Conservation (phyloP, 495 filamentous ascomycete species). For the Neurospora sp. region DNA sequence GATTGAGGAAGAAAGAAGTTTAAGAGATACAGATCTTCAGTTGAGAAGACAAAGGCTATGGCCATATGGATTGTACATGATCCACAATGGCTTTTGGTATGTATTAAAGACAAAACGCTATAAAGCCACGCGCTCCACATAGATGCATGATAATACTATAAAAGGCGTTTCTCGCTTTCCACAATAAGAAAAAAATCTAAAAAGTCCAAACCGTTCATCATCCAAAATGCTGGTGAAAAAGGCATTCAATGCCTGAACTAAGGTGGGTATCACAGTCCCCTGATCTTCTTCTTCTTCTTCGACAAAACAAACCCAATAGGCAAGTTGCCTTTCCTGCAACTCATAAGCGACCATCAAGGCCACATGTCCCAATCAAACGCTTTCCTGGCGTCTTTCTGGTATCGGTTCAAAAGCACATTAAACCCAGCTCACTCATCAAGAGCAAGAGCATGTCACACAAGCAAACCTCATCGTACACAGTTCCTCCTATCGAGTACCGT, state of each 20-base stretch:
- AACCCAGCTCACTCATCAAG: not conserved
- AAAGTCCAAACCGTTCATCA: not conserved
- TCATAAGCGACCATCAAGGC: not conserved
- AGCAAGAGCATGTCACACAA: not conserved
- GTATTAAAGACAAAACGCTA: not conserved
- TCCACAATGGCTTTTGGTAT: not conserved
- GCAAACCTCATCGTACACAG: not conserved
- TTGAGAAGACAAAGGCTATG: not conserved
- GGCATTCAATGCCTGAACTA: not conserved
- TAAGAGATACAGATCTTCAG: not conserved
- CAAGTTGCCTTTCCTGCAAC: no score
- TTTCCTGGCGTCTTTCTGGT: not conserved
- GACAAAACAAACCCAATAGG: no score
- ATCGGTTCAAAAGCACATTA: not conserved
- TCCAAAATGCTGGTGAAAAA: not conserved
- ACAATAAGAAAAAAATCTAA: not conserved
- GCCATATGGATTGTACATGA: not conserved
- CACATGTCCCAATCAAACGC: not conserved
- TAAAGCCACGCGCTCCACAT: not conserved
- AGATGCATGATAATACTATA: not conserved
- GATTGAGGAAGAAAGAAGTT: not conserved
- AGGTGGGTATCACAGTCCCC: not conserved
- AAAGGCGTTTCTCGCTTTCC: not conserved
- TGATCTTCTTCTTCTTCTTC: not conserved
- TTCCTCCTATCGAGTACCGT: not conserved